Evolutionary conservation across 1,139 yeast genomes (phyloP).

Genomic region (Arxiozyma heterogenica): DNA sequence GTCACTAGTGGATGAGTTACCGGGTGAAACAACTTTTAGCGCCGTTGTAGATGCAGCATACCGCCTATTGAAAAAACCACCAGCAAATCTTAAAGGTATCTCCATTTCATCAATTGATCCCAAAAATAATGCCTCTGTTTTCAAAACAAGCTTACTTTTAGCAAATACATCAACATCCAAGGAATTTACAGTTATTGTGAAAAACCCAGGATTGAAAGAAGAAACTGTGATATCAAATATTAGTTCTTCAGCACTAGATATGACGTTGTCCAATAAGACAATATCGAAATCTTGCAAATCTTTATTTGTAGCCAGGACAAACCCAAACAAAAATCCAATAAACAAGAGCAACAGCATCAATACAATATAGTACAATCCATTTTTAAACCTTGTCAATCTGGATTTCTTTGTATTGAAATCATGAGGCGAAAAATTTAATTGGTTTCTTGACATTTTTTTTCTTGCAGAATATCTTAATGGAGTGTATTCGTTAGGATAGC

Average conservation of each 20-base stretch:
- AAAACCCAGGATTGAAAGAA: conserved; percentile 83
- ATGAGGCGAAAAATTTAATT: conserved; percentile 53
- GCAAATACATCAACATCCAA: conserved; percentile 86
- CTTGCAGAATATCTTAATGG: conserved; percentile 10
- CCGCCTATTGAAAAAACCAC: conserved; percentile 65
- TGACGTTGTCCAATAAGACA: conserved; percentile 52
- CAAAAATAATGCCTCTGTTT: conserved; percentile 56
- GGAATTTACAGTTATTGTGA: conserved; percentile 53
- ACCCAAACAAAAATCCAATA: conserved; percentile 73
- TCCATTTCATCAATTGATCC: conserved; percentile 65
- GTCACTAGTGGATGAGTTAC: conserved; percentile 45
- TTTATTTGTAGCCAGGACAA: conserved; percentile 76
- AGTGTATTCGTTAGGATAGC: conserved; percentile 10
- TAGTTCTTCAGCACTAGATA: conserved; percentile 78
- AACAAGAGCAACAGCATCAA: conserved; percentile 48
- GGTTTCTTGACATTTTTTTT: conserved; percentile 9
- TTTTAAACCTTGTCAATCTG: conserved; percentile 33
- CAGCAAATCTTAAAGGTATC: conserved; percentile 64
- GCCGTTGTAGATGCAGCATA: conserved; percentile 53
- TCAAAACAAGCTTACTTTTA: conserved; percentile 40
- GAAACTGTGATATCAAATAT: conserved; percentile 69
- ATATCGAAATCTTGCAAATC: conserved; percentile 65
- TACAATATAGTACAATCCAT: conserved; percentile 48
- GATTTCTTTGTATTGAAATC: conserved; percentile 35
- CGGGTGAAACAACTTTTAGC: conserved; percentile 67